phyloP scores from a whole-genome alignment of 169 alveolate genomes.

The Babesia bigemina region DNA sequence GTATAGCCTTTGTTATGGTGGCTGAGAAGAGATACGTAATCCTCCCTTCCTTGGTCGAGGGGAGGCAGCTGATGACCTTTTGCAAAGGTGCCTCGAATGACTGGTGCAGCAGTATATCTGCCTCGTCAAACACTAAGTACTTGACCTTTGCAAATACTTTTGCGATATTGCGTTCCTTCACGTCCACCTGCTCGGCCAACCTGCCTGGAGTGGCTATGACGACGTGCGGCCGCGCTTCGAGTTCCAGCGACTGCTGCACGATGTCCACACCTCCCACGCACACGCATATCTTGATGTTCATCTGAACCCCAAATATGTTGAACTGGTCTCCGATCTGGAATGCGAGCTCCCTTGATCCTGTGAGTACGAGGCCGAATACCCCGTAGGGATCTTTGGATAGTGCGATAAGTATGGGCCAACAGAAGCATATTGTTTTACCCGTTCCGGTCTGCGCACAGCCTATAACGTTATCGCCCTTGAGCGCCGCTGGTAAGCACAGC shows the following conservation, averaged over 20 bases:
- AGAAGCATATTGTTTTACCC: slow-evolving; percentile 97
- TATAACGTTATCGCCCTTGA: slow-evolving; percentile 87
- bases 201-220: slow-evolving; percentile 98
- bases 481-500: slow-evolving; percentile 87
- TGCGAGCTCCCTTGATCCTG: slow-evolving; percentile 98
- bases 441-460: slow-evolving; percentile 97
- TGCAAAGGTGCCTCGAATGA: slow-evolving; percentile 82
- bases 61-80: slow-evolving; percentile 75
- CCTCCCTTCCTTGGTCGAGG: slow-evolving; percentile 76
- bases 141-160: slow-evolving; percentile 82
- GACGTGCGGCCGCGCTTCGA: slow-evolving; percentile 91
- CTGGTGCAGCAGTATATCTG: slow-evolving; percentile 91
- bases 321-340: slow-evolving; percentile 94
- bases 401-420: slow-evolving; percentile 92
- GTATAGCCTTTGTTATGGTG: slow-evolving; percentile 89
- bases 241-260: slow-evolving; percentile 72
- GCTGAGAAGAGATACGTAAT: slow-evolving; percentile 97
- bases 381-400: slow-evolving; percentile 94
- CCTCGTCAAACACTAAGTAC: slow-evolving; percentile 95
- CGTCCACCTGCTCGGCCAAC: slow-evolving; percentile 83
- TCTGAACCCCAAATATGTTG: slow-evolving; percentile 87
- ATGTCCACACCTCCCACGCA: slow-evolving; percentile 93
- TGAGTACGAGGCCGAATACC: slow-evolving; percentile 91
- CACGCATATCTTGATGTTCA: slow-evolving; percentile 82
- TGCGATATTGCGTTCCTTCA: slow-evolving; percentile 71